Conservation (phyloP, 345 rosid genomes). For the Eucalyptus victrix region DNA sequence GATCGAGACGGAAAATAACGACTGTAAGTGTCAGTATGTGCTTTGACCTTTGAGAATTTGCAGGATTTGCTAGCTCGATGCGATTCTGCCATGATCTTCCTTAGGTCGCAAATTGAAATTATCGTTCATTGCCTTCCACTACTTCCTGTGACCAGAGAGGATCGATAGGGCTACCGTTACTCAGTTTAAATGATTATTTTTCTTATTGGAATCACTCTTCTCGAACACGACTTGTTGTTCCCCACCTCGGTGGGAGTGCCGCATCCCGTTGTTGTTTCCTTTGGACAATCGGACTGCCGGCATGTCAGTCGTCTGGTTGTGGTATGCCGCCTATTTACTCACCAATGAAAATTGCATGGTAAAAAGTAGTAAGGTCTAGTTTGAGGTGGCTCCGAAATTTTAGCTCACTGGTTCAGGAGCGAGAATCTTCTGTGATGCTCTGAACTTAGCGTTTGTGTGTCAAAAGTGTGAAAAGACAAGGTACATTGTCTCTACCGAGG, state of each 20-base stretch:
- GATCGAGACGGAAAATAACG: conserved; percentile 73
- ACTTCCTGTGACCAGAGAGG: not conserved
- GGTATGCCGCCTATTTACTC: not conserved
- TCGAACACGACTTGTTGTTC: not conserved
- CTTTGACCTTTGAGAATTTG: not conserved
- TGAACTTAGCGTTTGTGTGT: not conserved
- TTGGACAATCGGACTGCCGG: not conserved
- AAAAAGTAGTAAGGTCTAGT: not conserved
- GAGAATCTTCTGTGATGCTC: not conserved
- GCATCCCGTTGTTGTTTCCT: not conserved
- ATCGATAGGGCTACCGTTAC: not conserved
- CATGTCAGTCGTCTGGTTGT: not conserved
- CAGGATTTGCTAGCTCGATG: not conserved
- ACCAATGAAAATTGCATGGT: not conserved
- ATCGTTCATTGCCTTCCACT: not conserved
- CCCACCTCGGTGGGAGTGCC: not conserved
- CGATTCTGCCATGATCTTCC: not conserved
- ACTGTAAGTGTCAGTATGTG: conserved; percentile 19
- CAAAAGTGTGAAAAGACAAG: not conserved
- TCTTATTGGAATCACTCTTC: not conserved
- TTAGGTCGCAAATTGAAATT: not conserved
- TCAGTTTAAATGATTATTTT: not conserved
- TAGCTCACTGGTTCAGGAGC: not conserved
- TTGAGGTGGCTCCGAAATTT: not conserved
- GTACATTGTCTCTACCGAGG: not conserved